Conservation (phyloP, 73 alveolate species). For the Symbiodinium natans region DNA sequence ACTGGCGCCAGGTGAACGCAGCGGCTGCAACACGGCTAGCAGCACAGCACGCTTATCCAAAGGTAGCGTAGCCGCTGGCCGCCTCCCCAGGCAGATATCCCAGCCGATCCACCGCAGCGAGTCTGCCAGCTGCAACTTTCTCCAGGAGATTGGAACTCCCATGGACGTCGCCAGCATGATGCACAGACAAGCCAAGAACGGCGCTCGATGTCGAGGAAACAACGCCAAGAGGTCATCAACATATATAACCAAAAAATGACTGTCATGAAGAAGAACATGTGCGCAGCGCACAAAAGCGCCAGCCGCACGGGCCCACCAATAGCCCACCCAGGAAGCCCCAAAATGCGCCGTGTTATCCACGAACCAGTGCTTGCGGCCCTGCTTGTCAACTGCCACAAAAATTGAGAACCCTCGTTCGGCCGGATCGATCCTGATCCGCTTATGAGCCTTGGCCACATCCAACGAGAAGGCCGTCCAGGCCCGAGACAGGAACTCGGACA, state of each 20-base stretch:
- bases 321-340: slow-evolving; percentile 6
- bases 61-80: background rate
- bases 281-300: background rate
- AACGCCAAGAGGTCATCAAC: slow-evolving; percentile 18
- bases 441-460: slow-evolving; percentile 26
- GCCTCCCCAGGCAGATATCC: background rate
- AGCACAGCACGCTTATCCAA: background rate
- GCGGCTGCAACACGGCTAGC: background rate
- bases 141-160: background rate
- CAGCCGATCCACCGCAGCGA: background rate
- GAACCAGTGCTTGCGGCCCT: background rate
- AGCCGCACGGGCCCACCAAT: slow-evolving; percentile 33
- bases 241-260: background rate
- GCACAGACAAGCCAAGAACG: background rate
- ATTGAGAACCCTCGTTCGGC: background rate
- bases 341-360: background rate
- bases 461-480: background rate
- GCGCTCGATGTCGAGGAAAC: background rate
- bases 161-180: background rate
- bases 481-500: background rate
- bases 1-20: background rate
- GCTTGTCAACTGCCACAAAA: background rate
- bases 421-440: background rate
- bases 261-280: background rate
- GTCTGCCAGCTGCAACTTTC: background rate